These are phyloP conservation scores for Gossypium arboreum DNA, from an alignment of 345 rosid genomes.

Conservation along the genomic window DNA sequence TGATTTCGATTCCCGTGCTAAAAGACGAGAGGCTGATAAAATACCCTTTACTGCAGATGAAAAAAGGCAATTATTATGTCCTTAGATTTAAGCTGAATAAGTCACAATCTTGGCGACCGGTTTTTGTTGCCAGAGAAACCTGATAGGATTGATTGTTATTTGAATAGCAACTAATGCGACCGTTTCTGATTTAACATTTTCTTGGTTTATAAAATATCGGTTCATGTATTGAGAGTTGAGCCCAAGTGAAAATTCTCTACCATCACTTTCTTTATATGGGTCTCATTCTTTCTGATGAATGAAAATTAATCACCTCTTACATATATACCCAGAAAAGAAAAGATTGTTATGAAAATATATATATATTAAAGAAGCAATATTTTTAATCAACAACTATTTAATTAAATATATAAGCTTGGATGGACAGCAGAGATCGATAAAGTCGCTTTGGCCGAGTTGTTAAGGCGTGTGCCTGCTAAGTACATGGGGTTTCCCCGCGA, in stretches of 20 bases:
- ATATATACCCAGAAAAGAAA: too few relatives aligned
- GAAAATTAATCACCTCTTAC: too few relatives aligned
- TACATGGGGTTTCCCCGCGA: slow-evolving; percentile 77
- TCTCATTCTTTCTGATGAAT: too few relatives aligned
- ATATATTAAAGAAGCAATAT: too few relatives aligned
- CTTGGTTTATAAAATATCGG: not conserved
- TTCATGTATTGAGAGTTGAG: not conserved
- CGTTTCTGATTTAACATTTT: slow-evolving; percentile 5
- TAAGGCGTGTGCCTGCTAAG: slow-evolving; percentile 87
- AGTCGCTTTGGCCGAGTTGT: slow-evolving; percentile 76
- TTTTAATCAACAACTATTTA: too few relatives aligned
- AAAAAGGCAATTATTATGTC: slow-evolving; percentile 26
- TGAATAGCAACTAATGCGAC: not conserved
- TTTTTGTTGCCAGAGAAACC: slow-evolving; percentile 2
- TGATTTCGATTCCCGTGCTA: slow-evolving; percentile 9
- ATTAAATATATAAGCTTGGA: too few relatives aligned
- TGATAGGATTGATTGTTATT: not conserved
- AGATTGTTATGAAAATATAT: too few relatives aligned
- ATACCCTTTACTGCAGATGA: slow-evolving; percentile 8
- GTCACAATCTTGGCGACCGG: not conserved
- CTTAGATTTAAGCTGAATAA: slow-evolving; percentile 17
- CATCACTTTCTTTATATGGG: too few relatives aligned
- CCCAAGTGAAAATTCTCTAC: too few relatives aligned
- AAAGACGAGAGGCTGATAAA: slow-evolving; percentile 9
- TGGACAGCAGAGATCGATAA: accelerated